Conservation (phyloP, 2,329 filamentous ascomycete species). For the Hypoxylon sp. region DNA sequence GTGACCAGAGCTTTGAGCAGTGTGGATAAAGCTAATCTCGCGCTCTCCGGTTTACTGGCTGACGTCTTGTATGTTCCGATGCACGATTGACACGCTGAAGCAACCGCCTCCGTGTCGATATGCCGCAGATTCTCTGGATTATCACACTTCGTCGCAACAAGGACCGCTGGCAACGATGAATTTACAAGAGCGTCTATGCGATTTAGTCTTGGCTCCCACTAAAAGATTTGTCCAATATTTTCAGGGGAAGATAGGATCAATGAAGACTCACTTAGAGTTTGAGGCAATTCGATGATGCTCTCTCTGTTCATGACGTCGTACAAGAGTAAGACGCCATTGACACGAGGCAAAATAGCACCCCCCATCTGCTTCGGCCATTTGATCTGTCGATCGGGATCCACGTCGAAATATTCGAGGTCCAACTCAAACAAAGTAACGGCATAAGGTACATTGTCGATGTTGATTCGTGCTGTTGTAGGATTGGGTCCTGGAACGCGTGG, state of each 20-base stretch:
- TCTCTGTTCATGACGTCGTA: constrained; percentile 86
- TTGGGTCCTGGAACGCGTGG: constrained; percentile 61
- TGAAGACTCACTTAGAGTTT: constrained; percentile 83
- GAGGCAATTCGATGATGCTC: constrained; percentile 77
- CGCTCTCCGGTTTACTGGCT: constrained; percentile 72
- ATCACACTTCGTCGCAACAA: constrained; percentile 93
- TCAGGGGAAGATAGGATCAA: too few species aligned
- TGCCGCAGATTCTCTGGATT: constrained; percentile 73
- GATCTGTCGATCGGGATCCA: constrained; percentile 65
- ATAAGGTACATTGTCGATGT: constrained; percentile 66
- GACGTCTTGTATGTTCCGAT: constrained; percentile 80
- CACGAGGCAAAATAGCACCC: constrained; percentile 74
- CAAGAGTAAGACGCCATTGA: constrained; percentile 85
- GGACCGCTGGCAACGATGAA: constrained; percentile 76
- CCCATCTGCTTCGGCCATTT: constrained; percentile 74
- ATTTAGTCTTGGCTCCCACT: constrained; percentile 33
- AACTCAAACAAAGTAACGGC: constrained; percentile 71
- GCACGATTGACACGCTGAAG: constrained; percentile 71
- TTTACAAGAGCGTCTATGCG: constrained; percentile 74
- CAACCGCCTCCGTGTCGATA: constrained; percentile 73
- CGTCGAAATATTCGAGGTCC: constrained; percentile 71
- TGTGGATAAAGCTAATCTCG: constrained; percentile 77
- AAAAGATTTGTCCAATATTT: too few species aligned
- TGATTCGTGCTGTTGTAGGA: constrained; percentile 64
- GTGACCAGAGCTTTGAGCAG: constrained; percentile 77